Evolutionary conservation across 345 rosid genomes (phyloP).

Genomic region (Hirschfeldia incana): DNA sequence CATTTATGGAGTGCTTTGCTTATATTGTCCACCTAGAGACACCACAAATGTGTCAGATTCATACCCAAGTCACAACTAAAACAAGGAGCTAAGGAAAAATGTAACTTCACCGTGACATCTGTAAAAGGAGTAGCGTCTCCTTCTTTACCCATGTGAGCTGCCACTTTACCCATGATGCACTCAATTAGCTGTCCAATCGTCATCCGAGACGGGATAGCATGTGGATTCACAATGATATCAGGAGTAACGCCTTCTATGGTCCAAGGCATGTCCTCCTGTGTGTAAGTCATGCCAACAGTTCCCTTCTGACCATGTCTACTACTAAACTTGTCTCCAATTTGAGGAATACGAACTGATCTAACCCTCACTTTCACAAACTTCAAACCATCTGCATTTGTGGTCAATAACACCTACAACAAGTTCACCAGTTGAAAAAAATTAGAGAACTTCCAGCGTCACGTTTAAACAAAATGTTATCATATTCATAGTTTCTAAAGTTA

Average conservation of each 20-base stretch:
- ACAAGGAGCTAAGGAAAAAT: neutral
- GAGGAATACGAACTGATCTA: conserved; percentile 94
- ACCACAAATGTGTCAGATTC: neutral
- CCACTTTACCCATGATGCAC: conserved; percentile 99
- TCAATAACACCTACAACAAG: conserved; percentile 71
- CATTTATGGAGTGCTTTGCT: conserved; percentile 97
- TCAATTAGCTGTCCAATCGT: conserved; percentile 98
- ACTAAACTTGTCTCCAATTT: conserved; percentile 96
- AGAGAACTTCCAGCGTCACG: neutral
- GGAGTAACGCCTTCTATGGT: conserved; percentile 94
- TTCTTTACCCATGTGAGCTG: conserved; percentile 99
- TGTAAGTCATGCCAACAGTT: conserved; percentile 97
- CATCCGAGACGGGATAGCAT: conserved; percentile 99
- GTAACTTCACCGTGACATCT: conserved; percentile 84
- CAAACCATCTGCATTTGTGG: conserved; percentile 98
- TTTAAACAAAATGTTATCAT: conserved; percentile 1
- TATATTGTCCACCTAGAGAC: conserved; percentile 83
- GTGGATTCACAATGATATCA: conserved; percentile 93
- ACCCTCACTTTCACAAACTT: conserved; percentile 98
- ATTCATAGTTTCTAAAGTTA: conserved; percentile 31
- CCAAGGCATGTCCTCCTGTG: conserved; percentile 99
- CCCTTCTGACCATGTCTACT: conserved; percentile 99
- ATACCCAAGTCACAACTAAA: neutral
- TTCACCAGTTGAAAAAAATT: conserved; percentile 4
- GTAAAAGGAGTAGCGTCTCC: conserved; percentile 99